These are phyloP conservation scores for Gillenia trifoliata DNA, from an alignment of 306 rosid species.

Conservation along the genomic window DNA sequence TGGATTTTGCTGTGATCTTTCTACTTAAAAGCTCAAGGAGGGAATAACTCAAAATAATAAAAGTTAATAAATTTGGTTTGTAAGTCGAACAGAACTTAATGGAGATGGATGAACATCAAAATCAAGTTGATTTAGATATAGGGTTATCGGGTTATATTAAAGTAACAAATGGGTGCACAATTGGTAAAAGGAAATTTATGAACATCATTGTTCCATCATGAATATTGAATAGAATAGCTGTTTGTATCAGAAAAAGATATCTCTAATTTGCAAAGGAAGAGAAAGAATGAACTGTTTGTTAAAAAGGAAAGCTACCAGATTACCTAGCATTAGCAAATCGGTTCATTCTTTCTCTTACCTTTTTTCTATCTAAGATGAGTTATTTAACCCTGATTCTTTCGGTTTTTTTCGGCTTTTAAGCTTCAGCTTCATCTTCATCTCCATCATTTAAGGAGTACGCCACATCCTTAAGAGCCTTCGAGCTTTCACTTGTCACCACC, in stretches of 20 bases:
- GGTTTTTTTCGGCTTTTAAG: conserved; percentile 33
- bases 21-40: no score
- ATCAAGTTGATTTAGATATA: background rate
- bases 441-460: conserved; percentile 92
- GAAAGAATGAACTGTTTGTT: no score
- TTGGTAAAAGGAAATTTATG: conserved; percentile 93
- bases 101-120: background rate
- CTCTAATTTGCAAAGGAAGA: no score
- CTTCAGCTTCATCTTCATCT: conserved; percentile 73
- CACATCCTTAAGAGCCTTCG: conserved; percentile 74
- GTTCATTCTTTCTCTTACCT: no score
- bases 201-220: conserved; percentile 63
- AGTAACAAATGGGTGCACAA: conserved; percentile 56
- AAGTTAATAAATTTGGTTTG: no score
- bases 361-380: no score
- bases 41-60: no score
- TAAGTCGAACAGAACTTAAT: conserved; percentile 63
- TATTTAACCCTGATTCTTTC: no score
- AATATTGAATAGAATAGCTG: background rate
- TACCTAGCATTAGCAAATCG: background rate
- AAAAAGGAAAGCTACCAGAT: background rate
- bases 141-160: background rate
- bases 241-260: no score
- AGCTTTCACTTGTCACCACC: conserved; percentile 53
- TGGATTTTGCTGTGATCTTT: no score